These are phyloP conservation scores for Fusarium compactum DNA, from an alignment of 2,329 filamentous ascomycete species.

Conservation along the genomic window DNA sequence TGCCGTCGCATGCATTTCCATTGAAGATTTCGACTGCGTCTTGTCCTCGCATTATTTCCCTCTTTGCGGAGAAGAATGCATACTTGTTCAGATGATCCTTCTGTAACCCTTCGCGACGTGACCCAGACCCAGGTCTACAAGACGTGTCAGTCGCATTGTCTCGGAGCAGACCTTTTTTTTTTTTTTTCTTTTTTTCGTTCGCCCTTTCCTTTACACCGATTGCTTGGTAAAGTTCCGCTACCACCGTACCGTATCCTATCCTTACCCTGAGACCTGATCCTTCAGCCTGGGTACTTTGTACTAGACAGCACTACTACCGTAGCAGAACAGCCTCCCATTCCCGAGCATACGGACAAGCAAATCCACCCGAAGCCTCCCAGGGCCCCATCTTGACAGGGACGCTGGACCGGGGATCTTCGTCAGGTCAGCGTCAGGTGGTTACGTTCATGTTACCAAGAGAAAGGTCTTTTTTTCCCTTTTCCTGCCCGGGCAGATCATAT, in stretches of 20 bases:
- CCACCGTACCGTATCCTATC: background rate
- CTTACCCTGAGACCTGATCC: slow-evolving; percentile 21
- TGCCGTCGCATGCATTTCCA: background rate
- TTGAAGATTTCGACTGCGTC: background rate
- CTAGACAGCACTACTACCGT: background rate
- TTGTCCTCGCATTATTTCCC: background rate
- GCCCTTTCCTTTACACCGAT: background rate
- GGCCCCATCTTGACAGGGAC: slow-evolving; percentile 35
- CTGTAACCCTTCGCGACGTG: slow-evolving; percentile 13
- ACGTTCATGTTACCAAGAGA: slow-evolving; percentile 16
- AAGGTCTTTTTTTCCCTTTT: slow-evolving; percentile 12
- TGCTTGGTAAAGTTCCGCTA: slow-evolving; percentile 29
- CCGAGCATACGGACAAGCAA: slow-evolving; percentile 15
- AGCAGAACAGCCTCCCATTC: slow-evolving; percentile 3
- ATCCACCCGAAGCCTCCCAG: slow-evolving; percentile 25
- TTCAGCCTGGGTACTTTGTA: slow-evolving; percentile 25
- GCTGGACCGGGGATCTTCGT: slow-evolving; percentile 17
- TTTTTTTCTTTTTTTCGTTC: background rate
- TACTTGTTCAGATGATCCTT: background rate
- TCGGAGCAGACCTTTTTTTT: slow-evolving; percentile 25
- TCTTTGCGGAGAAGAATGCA: slow-evolving; percentile 17
- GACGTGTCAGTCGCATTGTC: slow-evolving; percentile 11
- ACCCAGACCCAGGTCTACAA: background rate
- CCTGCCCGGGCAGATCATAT: slow-evolving; percentile 24
- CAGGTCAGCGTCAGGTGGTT: slow-evolving; percentile 25